These are phyloP conservation scores for Fusarium chuoi DNA, from an alignment of 2,329 filamentous ascomycete species.

Conservation along the genomic window DNA sequence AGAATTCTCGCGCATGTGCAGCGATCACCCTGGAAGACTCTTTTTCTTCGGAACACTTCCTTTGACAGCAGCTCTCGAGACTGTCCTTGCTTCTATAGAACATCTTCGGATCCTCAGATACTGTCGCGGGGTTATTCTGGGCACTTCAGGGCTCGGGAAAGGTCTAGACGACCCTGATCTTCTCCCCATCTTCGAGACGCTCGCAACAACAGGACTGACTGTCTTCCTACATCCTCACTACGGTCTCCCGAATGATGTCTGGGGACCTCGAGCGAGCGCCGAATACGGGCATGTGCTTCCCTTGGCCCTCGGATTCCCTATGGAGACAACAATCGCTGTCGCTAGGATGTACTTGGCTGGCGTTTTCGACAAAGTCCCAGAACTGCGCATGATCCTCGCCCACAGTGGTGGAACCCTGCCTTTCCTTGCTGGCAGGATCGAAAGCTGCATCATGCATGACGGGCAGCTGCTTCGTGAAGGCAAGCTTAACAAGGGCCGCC, in stretches of 20 bases:
- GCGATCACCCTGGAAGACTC: constrained; percentile 70
- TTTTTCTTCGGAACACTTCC: constrained; percentile 88
- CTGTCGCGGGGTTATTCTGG: constrained; percentile 88
- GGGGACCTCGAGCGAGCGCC: constrained; percentile 72
- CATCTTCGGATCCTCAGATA: constrained; percentile 70
- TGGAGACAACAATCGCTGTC: constrained; percentile 93
- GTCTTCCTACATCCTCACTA: constrained; percentile 95
- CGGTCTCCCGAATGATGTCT: constrained; percentile 82
- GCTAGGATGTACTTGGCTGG: constrained; percentile 87
- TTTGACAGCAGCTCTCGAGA: constrained; percentile 71
- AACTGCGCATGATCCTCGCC: constrained; percentile 79
- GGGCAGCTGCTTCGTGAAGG: constrained; percentile 75
- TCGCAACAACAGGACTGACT: constrained; percentile 72
- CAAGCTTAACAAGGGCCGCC: constrained; percentile 58
- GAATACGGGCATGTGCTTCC: constrained; percentile 91
- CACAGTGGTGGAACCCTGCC: constrained; percentile 91
- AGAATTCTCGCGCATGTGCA: constrained; percentile 80
- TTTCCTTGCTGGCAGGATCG: constrained; percentile 87
- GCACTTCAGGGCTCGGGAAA: constrained; percentile 81
- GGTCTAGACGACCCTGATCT: constrained; percentile 83
- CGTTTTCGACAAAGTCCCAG: constrained; percentile 80
- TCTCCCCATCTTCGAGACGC: constrained; percentile 75
- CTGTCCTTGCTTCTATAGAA: constrained; percentile 72
- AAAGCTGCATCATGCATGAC: constrained; percentile 88
- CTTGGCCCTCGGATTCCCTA: constrained; percentile 85